Conservation (phyloP, 129 eudicot genomes). For the Helianthus tuberosus region DNA sequence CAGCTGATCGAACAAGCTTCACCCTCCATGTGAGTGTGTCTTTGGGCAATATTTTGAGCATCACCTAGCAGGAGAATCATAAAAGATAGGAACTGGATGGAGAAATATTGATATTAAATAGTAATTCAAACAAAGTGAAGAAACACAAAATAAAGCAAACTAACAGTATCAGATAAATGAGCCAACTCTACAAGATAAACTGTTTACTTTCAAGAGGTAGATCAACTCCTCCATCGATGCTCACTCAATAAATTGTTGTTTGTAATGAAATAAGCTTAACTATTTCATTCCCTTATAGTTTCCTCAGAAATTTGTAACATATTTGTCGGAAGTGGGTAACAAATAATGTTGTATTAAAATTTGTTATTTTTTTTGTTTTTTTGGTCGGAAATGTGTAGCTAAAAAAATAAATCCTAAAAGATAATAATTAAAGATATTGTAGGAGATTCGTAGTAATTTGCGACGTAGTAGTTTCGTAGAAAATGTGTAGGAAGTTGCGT, state of each 20-base stretch:
- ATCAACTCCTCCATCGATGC: neutral
- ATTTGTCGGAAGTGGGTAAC: no score
- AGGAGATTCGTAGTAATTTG: no score
- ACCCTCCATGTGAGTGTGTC: slow-evolving; percentile 62
- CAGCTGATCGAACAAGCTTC: slow-evolving; percentile 59
- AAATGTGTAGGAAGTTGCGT: no score
- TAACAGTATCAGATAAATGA: neutral
- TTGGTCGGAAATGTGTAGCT: no score
- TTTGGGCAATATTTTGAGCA: slow-evolving; percentile 25
- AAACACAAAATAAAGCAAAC: neutral
- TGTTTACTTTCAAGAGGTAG: neutral
- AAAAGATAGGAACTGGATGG: neutral
- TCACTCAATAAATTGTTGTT: neutral
- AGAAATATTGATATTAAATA: neutral
- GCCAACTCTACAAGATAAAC: neutral
- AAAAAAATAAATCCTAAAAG: no score
- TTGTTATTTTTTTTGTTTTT: no score
- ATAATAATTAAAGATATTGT: no score
- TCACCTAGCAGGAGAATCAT: neutral
- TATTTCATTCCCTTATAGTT: neutral
- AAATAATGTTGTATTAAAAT: no score
- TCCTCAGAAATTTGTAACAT: no score
- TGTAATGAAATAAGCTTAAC: neutral
- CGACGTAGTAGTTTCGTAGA: no score
- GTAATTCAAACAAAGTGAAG: neutral